Percentiles rank a stretch among this genome's conserved stretches.
Conservation (phyloP, 1,284 basidiomycete species). For the Cystobasidium pallidum region DNA sequence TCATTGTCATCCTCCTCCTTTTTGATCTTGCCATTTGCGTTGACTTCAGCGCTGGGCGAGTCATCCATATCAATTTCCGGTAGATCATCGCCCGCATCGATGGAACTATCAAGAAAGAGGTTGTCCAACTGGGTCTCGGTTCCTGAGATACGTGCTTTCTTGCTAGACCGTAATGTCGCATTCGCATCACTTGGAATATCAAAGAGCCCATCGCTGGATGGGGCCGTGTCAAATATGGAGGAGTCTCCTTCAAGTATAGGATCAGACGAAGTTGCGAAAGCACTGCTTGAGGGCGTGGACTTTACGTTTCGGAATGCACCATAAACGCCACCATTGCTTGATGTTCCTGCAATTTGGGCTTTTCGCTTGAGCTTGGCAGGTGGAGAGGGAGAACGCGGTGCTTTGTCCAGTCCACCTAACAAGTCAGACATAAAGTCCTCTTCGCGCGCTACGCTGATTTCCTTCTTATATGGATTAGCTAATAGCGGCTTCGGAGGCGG, state of each 20-base stretch:
- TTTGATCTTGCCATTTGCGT: conserved; percentile 50
- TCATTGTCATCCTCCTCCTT: conserved; percentile 53
- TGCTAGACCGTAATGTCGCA: conserved; percentile 8
- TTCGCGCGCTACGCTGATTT: conserved; percentile 67
- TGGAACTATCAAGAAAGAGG: conserved; percentile 21
- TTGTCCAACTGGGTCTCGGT: conserved; percentile 33
- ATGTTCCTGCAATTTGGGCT: conserved; percentile 17
- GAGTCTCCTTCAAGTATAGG: conserved; percentile 32
- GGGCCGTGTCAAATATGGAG: conserved; percentile 29
- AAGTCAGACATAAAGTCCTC: conserved; percentile 81
- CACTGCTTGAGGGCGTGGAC: conserved; percentile 38
- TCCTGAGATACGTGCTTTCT: conserved; percentile 35
- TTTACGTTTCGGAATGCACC: conserved; percentile 23
- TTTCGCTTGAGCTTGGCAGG: conserved; percentile 46
- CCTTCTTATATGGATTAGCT: conserved; percentile 54
- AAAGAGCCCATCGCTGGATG: conserved; percentile 35
- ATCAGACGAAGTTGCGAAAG: conserved; percentile 38
- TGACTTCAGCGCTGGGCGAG: conserved; percentile 15
- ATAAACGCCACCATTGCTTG: conserved; percentile 15
- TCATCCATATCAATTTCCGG: conserved; percentile 29
- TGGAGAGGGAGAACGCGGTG: conserved; percentile 47
- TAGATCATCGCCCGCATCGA: conserved; percentile 29
- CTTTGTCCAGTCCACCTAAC: conserved; percentile 67
- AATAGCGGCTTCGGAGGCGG: conserved; percentile 57
- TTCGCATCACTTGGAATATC: conserved; percentile 6